These are phyloP conservation scores for Nemania serpens DNA, from an alignment of 2,329 filamentous ascomycete genomes.

Conservation along the genomic window DNA sequence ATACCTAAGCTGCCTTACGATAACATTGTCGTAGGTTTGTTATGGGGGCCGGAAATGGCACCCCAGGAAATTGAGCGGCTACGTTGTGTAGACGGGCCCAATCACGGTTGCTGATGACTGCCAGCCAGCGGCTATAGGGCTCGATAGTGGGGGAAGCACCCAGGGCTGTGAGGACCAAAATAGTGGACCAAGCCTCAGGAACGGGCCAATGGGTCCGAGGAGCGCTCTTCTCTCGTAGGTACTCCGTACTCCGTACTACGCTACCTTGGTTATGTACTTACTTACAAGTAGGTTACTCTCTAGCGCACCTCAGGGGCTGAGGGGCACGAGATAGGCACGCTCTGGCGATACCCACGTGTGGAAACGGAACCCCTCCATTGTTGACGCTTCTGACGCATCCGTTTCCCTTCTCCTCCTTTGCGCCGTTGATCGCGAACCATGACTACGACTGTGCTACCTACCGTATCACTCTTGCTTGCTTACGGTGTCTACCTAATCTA, in stretches of 20 bases:
- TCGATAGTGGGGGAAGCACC: slow-evolving; percentile 14
- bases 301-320: background rate
- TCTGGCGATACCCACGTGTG: background rate
- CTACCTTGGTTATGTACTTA: too few species aligned
- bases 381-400: slow-evolving; percentile 3
- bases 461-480: slow-evolving; percentile 1
- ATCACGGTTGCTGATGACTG: slow-evolving; percentile 14
- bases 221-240: too few species aligned
- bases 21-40: too few species aligned
- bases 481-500: background rate
- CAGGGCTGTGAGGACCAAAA: slow-evolving; percentile 26
- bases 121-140: slow-evolving; percentile 28
- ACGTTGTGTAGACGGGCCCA: slow-evolving; percentile 13
- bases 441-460: background rate
- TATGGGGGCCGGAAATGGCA: slow-evolving; percentile 13
- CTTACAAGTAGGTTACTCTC: too few species aligned
- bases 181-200: slow-evolving; percentile 30
- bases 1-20: too few species aligned
- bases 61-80: slow-evolving; percentile 19
- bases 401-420: slow-evolving; percentile 5
- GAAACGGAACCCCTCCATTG: slow-evolving; percentile 13
- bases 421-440: slow-evolving; percentile 6
- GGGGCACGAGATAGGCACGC: background rate
- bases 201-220: slow-evolving; percentile 30
- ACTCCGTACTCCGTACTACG: too few species aligned